Percentiles rank a stretch among this genome's conserved stretches.
Conservation (phyloP, 202 grass and related monocot genomes). For the Dendrocalamus latiflorus region DNA sequence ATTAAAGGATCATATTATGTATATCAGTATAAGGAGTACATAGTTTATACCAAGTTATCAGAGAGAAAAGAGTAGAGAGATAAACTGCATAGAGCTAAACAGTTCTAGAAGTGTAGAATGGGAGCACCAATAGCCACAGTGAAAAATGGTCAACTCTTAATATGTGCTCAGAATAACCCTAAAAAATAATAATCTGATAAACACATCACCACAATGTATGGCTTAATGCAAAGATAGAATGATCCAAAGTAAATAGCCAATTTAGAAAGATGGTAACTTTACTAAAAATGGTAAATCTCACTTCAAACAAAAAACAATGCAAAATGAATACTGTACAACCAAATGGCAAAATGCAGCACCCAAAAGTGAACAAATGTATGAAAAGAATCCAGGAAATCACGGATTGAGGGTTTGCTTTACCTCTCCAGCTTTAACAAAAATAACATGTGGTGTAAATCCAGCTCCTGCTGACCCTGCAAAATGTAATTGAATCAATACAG, state of each 20-base stretch:
- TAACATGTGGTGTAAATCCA: conserved; percentile 84
- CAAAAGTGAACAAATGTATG: not conserved
- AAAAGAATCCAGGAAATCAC: not conserved
- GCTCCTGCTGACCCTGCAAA: conserved; percentile 62
- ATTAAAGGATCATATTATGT: not conserved
- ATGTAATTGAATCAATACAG: conserved; percentile 3
- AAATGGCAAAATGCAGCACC: not conserved
- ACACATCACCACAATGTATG: no score
- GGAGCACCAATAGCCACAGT: not conserved
- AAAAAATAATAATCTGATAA: no score
- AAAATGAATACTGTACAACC: not conserved
- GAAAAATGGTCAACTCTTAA: not conserved
- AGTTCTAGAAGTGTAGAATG: not conserved
- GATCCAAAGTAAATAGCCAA: not conserved
- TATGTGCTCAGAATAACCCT: no score
- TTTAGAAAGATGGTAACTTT: not conserved
- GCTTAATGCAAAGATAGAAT: not conserved
- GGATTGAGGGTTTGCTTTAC: conserved; percentile 32
- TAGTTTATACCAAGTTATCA: not conserved
- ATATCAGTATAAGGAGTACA: no score
- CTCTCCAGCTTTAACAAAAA: conserved; percentile 87
- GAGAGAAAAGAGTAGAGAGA: not conserved
- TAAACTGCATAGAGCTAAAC: not conserved
- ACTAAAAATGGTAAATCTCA: not conserved
- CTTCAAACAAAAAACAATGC: not conserved